Conservation (phyloP, 805 yeast genomes). For the Vanderwaltozyma tropicalis region DNA sequence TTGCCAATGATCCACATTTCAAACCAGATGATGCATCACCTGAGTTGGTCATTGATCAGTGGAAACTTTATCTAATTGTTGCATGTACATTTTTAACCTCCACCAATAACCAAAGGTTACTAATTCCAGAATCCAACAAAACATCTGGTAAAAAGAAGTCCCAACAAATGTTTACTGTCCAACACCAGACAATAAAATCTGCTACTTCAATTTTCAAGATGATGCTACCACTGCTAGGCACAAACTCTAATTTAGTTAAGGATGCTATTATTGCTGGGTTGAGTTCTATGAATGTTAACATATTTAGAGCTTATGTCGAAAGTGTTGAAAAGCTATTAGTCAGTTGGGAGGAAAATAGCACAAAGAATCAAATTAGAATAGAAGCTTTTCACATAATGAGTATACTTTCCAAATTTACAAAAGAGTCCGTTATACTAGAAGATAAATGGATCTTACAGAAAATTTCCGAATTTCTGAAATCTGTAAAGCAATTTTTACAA, state of each 20-base stretch:
- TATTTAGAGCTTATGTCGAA: conserved; percentile 72
- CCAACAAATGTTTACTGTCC: conserved; percentile 69
- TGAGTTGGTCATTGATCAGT: conserved; percentile 67
- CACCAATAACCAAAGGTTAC: conserved; percentile 74
- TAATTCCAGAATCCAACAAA: conserved; percentile 41
- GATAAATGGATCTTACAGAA: conserved; percentile 64
- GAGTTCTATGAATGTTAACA: conserved; percentile 82
- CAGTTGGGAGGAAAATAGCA: conserved; percentile 43
- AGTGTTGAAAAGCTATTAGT: conserved; percentile 53
- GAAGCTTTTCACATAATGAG: conserved; percentile 72
- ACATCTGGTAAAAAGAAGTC: conserved; percentile 68
- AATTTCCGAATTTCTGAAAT: conserved; percentile 50
- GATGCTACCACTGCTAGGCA: conserved; percentile 71
- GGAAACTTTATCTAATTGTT: conserved; percentile 81
- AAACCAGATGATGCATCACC: conserved; percentile 38
- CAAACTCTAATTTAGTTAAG: conserved; percentile 56
- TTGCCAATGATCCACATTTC: conserved; percentile 36
- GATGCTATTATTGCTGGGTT: conserved; percentile 87
- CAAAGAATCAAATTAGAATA: conserved; percentile 40
- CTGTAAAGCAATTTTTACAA: conserved; percentile 50
- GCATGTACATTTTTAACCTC: conserved; percentile 88
- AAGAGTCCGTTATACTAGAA: conserved; percentile 37
- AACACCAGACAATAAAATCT: conserved; percentile 85
- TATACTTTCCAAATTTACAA: conserved; percentile 54
- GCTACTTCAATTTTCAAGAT: conserved; percentile 82